Conservation (phyloP, 129 eudicot species). For the Heracleum sosnowskyi region DNA sequence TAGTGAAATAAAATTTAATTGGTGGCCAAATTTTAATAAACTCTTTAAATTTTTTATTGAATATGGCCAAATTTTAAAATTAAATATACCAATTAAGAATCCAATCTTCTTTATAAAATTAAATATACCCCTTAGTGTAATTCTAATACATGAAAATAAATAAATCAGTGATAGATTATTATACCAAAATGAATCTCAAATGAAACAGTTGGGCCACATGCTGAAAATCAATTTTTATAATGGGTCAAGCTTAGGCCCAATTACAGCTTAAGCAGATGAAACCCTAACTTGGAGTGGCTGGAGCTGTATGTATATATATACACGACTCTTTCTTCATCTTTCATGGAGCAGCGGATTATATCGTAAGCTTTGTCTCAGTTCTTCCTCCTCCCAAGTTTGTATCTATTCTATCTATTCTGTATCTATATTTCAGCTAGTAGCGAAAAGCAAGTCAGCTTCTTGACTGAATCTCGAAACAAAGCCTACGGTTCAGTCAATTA, state of each 20-base stretch:
- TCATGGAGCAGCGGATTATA: background rate
- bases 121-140: too few species aligned
- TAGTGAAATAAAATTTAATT: too few species aligned
- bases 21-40: too few species aligned
- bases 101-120: too few species aligned
- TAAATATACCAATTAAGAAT: too few species aligned
- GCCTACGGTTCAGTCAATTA: constrained; percentile 27
- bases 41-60: too few species aligned
- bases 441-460: constrained; percentile 59
- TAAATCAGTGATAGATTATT: too few species aligned
- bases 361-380: background rate
- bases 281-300: background rate
- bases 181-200: too few species aligned
- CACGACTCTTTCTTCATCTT: background rate
- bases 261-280: background rate
- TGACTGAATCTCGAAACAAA: constrained; percentile 21
- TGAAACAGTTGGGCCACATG: background rate
- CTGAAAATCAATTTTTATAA: accelerated
- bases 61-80: too few species aligned
- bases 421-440: background rate
- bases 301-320: background rate
- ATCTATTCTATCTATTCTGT: background rate
- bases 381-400: background rate
- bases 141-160: too few species aligned
- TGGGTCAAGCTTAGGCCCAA: background rate